Evolutionary conservation across 2,329 filamentous ascomycete genomes (phyloP).

Genomic region (Rutstroemia sp.): DNA sequence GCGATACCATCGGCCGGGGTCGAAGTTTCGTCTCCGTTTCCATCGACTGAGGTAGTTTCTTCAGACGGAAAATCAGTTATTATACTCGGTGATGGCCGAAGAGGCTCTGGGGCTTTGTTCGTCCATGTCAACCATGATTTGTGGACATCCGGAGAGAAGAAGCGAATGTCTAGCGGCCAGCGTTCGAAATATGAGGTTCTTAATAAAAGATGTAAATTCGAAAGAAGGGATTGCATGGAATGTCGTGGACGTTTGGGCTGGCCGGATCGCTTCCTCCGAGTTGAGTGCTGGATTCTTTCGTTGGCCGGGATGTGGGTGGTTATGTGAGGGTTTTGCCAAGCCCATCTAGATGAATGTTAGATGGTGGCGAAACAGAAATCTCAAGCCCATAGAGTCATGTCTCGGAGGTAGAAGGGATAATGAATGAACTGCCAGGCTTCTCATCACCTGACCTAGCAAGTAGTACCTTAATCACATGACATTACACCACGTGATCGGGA

Average conservation of each 20-base stretch:
- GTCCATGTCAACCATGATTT: slow-evolving; percentile 56
- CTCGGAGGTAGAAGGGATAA: not conserved
- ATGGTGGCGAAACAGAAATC: no score
- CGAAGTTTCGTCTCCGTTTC: not conserved
- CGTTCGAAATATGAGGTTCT: slow-evolving; percentile 69
- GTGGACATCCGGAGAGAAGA: slow-evolving; percentile 67
- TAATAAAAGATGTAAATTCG: slow-evolving; percentile 75
- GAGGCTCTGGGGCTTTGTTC: slow-evolving; percentile 24
- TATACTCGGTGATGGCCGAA: slow-evolving; percentile 20
- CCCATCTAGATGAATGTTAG: slow-evolving; percentile 57
- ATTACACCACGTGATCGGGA: not conserved
- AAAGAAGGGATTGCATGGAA: slow-evolving; percentile 61
- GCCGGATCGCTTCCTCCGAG: slow-evolving; percentile 43
- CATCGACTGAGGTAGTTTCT: no score
- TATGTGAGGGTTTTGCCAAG: slow-evolving; percentile 76
- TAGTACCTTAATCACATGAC: no score
- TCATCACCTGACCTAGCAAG: no score
- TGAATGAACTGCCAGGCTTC: no score
- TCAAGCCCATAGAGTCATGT: not conserved
- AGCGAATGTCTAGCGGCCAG: slow-evolving; percentile 77
- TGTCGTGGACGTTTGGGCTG: slow-evolving; percentile 49
- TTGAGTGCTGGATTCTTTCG: slow-evolving; percentile 49
- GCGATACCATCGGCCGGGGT: not conserved
- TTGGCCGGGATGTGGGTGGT: slow-evolving; percentile 68
- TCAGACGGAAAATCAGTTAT: slow-evolving; percentile 19